phyloP scores from a whole-genome alignment of 148 eudicot species.

The Fallopia convolvulus region DNA sequence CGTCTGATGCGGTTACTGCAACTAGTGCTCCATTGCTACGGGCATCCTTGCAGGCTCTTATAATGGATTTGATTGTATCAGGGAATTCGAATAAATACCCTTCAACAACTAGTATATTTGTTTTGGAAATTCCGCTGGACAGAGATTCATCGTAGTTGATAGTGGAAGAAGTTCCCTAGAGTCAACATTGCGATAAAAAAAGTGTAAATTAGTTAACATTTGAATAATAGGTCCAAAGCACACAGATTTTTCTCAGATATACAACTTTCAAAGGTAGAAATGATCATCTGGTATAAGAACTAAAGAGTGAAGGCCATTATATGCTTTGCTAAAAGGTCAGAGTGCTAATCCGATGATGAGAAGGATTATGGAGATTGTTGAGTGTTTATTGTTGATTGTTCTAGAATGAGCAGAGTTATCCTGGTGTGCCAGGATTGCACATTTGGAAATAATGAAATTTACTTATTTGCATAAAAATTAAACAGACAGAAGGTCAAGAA shows the following conservation, averaged over 20 bases:
- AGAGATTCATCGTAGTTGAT: constrained; percentile 70
- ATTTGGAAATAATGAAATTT: not conserved
- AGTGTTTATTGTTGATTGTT: not conserved
- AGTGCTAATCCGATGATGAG: not conserved
- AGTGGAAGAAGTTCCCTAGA: constrained; percentile 85
- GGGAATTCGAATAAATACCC: constrained; percentile 93
- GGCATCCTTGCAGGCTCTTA: constrained; percentile 81
- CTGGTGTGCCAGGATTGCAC: not conserved
- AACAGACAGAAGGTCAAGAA: not conserved
- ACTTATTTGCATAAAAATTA: not conserved
- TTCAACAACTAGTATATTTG: constrained; percentile 81
- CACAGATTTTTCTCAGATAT: not conserved
- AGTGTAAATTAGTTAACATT: not conserved
- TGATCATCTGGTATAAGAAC: not conserved
- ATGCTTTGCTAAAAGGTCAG: not conserved
- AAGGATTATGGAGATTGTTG: not conserved
- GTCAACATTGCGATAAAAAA: not conserved
- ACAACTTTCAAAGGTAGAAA: not conserved
- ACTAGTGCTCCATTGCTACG: constrained; percentile 72
- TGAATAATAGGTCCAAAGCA: not conserved
- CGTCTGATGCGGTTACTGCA: constrained; percentile 94
- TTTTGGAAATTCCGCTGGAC: constrained; percentile 57
- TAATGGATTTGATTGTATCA: constrained; percentile 76
- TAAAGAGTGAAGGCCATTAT: not conserved
- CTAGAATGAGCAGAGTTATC: not conserved